Base-by-base conservation (phyloP, 495 filamentous ascomycete species). In the Podospora didyma region DNA sequence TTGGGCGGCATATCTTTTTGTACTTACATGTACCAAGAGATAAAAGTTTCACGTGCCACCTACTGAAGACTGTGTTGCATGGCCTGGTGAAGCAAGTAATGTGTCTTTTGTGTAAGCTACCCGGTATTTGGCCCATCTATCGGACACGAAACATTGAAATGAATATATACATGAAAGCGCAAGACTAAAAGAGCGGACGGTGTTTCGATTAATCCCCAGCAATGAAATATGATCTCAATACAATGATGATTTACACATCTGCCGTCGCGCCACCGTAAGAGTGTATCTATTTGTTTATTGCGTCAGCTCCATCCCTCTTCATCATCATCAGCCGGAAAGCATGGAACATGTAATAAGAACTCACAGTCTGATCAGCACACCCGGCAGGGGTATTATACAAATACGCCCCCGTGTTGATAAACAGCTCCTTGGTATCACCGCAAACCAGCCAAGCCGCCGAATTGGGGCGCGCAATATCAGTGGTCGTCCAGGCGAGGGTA, bases 361-460 rank as follows among this genome's bases (percentile, higher is more conserved):
- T 66, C 51, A 73, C 72, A 56, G 76, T 80, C 64, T 79, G 69
- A 69, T 80, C 79, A 46, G 66, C 68, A 67, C 77, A 81, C 22
- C 79, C 79, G 21, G 63, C 67, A 16, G 77, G 77, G 35, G 75
- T 81, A 51, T 69, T 46, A 60, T 78, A 80, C 34, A 61, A 46
- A 65, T 79, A 82, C 35, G 71, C 69, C 3, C 79, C 77, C 45
- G 79, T 64, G 51, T 82, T 82, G 54, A 79, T 70, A 59, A 73
- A 81, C 46, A 82, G 49, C 56, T 62, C 53, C 53, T 65, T 61
- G 20, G 61, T 63, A 34, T 54, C 69, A 51, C 39, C 39, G 34
- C 79, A 81, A 22, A 79, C 76, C 61, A 79, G 69, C 69, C 73
- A 81, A 3, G 79, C 79, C 12, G 69, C 71, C 28, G 53, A 56